phyloP scores from a whole-genome alignment of 2,329 filamentous ascomycete species.

The Botrytis porri region DNA sequence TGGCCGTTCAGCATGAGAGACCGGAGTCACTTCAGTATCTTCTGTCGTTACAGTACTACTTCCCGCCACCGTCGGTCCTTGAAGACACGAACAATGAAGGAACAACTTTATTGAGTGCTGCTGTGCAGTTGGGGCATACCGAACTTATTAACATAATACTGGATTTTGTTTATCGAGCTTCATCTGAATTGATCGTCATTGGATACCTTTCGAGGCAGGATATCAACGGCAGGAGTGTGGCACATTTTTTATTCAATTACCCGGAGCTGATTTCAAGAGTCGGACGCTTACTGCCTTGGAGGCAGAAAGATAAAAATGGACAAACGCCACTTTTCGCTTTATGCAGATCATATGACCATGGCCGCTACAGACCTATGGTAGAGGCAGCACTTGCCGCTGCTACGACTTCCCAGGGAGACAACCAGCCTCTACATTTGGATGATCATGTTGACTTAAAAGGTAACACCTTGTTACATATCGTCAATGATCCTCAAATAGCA shows the following conservation, averaged over 20 bases:
- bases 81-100: conserved; percentile 87
- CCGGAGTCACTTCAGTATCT: conserved; percentile 75
- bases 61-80: conserved; percentile 66
- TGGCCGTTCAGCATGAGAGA: conserved; percentile 73
- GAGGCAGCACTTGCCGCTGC: conserved; percentile 74
- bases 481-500: conserved; percentile 79
- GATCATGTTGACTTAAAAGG: conserved; percentile 91
- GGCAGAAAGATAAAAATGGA: conserved; percentile 88
- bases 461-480: conserved; percentile 93
- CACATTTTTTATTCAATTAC: conserved; percentile 94
- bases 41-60: conserved; percentile 73
- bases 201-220: conserved; percentile 76
- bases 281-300: conserved; percentile 79
- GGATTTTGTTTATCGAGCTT: conserved; percentile 61
- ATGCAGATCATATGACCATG: conserved; percentile 92
- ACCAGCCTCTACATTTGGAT: conserved; percentile 78
- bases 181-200: conserved; percentile 54
- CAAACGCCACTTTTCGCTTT: conserved; percentile 97
- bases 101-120: conserved; percentile 83
- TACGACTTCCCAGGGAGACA: conserved; percentile 70
- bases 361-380: conserved; percentile 84
- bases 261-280: conserved; percentile 76
- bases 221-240: conserved; percentile 79
- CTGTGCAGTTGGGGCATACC: conserved; percentile 77
- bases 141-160: conserved; percentile 75